Evolutionary conservation across 257 asterid genomes (phyloP).

Genomic region (Primulina huaijiensis): DNA sequence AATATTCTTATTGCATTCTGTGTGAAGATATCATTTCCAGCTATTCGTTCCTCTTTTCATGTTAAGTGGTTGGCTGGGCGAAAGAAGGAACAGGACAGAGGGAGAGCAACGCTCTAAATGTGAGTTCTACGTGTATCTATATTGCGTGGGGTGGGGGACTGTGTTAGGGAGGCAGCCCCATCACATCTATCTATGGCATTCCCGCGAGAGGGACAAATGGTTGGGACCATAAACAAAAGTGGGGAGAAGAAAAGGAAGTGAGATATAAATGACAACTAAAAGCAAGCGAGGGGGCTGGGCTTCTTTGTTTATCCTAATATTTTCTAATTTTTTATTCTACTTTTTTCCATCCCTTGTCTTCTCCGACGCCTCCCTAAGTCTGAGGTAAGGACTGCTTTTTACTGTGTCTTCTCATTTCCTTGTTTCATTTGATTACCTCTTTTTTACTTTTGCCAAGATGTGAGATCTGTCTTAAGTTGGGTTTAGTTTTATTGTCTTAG

Average conservation of each 20-base stretch:
- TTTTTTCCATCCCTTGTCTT: neutral
- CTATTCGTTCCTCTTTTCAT: constrained; percentile 30
- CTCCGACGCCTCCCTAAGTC: constrained; percentile 28
- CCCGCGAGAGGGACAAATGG: constrained; percentile 42
- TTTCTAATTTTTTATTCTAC: constrained; percentile 29
- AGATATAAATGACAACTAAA: constrained; percentile 18
- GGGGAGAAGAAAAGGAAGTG: constrained; percentile 23
- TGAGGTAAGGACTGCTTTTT: constrained; percentile 26
- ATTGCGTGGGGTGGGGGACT: constrained; percentile 7
- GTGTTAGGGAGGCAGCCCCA: constrained; percentile 33
- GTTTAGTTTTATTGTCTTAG: constrained; percentile 25
- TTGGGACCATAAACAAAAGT: constrained; percentile 33
- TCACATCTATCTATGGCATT: constrained; percentile 40
- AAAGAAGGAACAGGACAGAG: constrained; percentile 31
- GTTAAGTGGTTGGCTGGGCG: constrained; percentile 34
- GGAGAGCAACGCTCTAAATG: constrained; percentile 12
- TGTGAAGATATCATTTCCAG: constrained; percentile 28
- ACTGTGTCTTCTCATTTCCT: neutral
- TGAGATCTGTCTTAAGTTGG: constrained; percentile 39
- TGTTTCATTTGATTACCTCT: neutral
- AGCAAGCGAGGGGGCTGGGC: constrained; percentile 20
- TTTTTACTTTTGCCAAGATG: constrained; percentile 7
- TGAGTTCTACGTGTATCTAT: neutral
- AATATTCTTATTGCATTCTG: constrained; percentile 4
- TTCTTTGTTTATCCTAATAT: constrained; percentile 21